Evolutionary conservation across 371 early-diverging fungal species (phyloP).

Genomic region (Rhizopus microsporus): DNA sequence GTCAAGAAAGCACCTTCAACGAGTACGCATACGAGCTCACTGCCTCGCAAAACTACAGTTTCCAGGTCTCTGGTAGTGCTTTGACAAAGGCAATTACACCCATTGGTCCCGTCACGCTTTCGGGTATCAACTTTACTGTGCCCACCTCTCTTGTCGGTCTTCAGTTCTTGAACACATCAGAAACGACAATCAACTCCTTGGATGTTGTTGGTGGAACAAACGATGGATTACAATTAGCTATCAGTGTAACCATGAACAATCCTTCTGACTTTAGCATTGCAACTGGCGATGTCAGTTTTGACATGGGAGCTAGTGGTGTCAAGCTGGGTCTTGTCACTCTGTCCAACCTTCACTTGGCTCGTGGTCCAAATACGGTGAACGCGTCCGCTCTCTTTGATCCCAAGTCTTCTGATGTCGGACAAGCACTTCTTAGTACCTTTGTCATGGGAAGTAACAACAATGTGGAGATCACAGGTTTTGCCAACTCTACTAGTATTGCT

Average conservation of each 20-base stretch:
- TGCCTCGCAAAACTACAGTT: conserved; percentile 37
- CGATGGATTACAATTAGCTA: conserved; percentile 46
- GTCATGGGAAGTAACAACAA: conserved; percentile 53
- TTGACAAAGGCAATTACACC: conserved; percentile 54
- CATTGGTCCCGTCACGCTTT: conserved; percentile 54
- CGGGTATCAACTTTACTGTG: conserved; percentile 57
- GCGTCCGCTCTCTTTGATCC: conserved; percentile 52
- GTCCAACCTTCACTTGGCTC: conserved; percentile 42
- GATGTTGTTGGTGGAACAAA: conserved; percentile 59
- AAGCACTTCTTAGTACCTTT: conserved; percentile 50
- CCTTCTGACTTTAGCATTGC: conserved; percentile 58
- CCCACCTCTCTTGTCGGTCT: conserved; percentile 55
- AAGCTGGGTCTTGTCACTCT: conserved; percentile 52
- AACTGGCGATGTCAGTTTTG: conserved; percentile 51
- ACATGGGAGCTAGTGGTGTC: conserved; percentile 38
- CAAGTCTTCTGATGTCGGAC: conserved; percentile 44
- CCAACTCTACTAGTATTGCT: conserved; percentile 44
- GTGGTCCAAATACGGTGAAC: conserved; percentile 44
- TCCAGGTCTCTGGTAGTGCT: conserved; percentile 51
- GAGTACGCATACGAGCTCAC: conserved; percentile 53
- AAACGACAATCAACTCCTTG: conserved; percentile 52
- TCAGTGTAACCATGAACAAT: conserved; percentile 56
- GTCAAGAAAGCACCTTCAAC: conserved; percentile 43
- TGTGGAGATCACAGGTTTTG: conserved; percentile 47
- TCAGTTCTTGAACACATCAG: conserved; percentile 57